Conservation (phyloP, 78 protist species). For the Acrasis kona region DNA sequence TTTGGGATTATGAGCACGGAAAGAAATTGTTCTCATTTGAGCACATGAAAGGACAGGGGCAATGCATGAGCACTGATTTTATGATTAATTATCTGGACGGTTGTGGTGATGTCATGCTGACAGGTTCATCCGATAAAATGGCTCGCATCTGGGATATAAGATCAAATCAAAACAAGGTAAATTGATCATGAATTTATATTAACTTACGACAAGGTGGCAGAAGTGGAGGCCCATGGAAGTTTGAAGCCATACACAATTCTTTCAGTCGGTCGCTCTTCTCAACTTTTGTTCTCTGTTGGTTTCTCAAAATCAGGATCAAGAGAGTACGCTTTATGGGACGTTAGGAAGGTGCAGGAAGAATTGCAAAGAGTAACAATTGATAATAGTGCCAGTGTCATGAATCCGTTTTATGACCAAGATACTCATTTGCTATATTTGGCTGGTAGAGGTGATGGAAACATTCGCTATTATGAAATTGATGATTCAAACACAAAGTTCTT, state of each 20-base stretch:
- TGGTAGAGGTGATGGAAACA: constrained; percentile 96
- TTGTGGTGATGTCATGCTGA: not conserved
- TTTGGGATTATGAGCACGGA: not conserved
- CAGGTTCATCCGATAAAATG: not conserved
- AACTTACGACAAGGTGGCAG: not conserved
- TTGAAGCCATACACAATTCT: not conserved
- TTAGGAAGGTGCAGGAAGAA: constrained; percentile 39
- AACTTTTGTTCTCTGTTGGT: too few species aligned
- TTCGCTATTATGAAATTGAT: constrained; percentile 84
- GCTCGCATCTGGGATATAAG: not conserved
- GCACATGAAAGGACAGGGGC: too few species aligned
- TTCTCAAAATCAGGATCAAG: too few species aligned
- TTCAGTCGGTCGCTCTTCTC: too few species aligned
- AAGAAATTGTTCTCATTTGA: not conserved
- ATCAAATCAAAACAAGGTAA: not conserved
- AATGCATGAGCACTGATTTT: too few species aligned
- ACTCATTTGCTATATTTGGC: constrained; percentile 72
- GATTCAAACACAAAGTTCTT: constrained; percentile 61
- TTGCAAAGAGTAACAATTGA: constrained; percentile 46
- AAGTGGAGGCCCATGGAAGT: not conserved
- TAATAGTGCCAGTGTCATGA: constrained; percentile 71
- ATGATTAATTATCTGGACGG: too few species aligned
- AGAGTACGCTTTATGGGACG: constrained; percentile 58
- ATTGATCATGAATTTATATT: not conserved
- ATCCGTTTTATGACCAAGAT: constrained; percentile 86